Conservation (phyloP, 2,329 filamentous ascomycete species). For the Elsinoe fawcettii region DNA sequence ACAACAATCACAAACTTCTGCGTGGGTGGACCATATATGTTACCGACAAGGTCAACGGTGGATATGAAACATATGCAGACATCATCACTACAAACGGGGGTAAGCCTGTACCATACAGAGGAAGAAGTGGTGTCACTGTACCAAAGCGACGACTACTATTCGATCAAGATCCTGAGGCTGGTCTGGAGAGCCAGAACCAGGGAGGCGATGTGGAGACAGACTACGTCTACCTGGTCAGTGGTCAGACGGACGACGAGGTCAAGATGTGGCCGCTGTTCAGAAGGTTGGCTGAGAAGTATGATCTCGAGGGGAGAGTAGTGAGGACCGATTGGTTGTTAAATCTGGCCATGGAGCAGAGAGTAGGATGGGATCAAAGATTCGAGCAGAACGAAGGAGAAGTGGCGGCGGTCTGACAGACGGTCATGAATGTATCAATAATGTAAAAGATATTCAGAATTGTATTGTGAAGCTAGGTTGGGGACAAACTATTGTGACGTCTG, state of each 20-base stretch:
- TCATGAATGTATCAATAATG: neutral
- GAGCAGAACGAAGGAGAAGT: constrained; percentile 22
- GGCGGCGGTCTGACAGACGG: constrained; percentile 1
- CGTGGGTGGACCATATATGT: constrained; percentile 74
- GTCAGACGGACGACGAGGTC: constrained; percentile 57
- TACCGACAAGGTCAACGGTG: constrained; percentile 69
- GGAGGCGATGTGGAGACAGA: constrained; percentile 51
- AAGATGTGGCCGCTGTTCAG: constrained; percentile 73
- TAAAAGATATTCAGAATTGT: neutral
- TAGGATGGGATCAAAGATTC: constrained; percentile 36
- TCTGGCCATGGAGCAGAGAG: constrained; percentile 78
- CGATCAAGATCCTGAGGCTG: constrained; percentile 53
- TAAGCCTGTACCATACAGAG: constrained; percentile 65
- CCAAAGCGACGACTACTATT: constrained; percentile 36
- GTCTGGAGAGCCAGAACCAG: constrained; percentile 42
- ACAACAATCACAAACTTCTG: constrained; percentile 70
- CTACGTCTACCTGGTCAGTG: constrained; percentile 70
- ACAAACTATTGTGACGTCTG: neutral
- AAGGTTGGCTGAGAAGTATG: constrained; percentile 67
- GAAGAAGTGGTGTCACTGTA: constrained; percentile 55
- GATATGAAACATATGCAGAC: constrained; percentile 72
- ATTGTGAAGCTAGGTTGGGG: neutral
- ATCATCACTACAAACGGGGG: constrained; percentile 89
- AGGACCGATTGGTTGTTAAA: constrained; percentile 83
- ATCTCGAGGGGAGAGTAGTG: constrained; percentile 75